A percentile compares a stretch with the other conserved stretches of the same genome.
These are phyloP conservation scores for Podospora anserina DNA, from an alignment of 495 filamentous ascomycete genomes.

Conservation along the genomic window DNA sequence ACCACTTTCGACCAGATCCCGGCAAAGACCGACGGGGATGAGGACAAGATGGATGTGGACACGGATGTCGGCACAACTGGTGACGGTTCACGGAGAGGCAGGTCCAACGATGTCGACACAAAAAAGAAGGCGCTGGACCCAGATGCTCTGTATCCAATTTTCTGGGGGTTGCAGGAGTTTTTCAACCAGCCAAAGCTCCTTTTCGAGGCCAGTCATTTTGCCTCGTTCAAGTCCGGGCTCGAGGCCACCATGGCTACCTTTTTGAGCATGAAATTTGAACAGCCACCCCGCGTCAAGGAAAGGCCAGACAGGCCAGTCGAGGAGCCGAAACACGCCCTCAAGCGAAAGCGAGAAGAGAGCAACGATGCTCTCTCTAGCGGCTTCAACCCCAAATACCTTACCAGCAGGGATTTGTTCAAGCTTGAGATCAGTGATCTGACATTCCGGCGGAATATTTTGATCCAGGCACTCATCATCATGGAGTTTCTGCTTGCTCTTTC, in stretches of 20 bases:
- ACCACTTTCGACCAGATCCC: constrained; percentile 72
- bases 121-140: constrained; percentile 51
- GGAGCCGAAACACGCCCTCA: constrained; percentile 60
- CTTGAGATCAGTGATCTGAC: constrained; percentile 93
- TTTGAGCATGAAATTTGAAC: constrained; percentile 70
- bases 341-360: constrained; percentile 67
- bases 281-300: constrained; percentile 35
- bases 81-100: constrained; percentile 2
- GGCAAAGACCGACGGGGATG: constrained; percentile 46
- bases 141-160: constrained; percentile 79
- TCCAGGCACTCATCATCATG: constrained; percentile 89
- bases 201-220: constrained; percentile 67
- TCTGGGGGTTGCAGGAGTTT: constrained; percentile 87
- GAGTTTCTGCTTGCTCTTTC: constrained; percentile 90
- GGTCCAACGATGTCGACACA: constrained; percentile 4
- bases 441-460: constrained; percentile 87
- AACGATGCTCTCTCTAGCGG: constrained; percentile 63
- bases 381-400: constrained; percentile 97
- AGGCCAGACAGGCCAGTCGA: constrained; percentile 51
- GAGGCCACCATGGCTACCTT: constrained; percentile 78
- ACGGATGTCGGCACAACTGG: constrained; percentile 30
- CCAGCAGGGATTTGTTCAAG: constrained; percentile 89
- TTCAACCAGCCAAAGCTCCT: constrained; percentile 87
- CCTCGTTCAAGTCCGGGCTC: constrained; percentile 72
- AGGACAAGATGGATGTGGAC: constrained; percentile 64